phyloP scores from a whole-genome alignment of 352 stramenopile species.

The Globisporangium recalcitrans region DNA sequence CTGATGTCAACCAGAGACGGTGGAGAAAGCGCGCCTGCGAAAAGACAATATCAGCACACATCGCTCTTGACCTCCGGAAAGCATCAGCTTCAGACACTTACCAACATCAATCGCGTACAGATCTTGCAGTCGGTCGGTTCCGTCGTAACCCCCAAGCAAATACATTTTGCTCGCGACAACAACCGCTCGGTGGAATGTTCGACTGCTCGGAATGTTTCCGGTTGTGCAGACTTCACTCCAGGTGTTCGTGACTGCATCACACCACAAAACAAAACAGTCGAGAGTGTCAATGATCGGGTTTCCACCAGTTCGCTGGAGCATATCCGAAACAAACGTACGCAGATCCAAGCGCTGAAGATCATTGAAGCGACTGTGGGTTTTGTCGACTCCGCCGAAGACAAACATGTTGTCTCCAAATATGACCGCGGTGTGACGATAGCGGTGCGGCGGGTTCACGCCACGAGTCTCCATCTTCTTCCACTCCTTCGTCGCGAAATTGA shows the following conservation, averaged over 20 bases:
- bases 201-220: conserved; percentile 73
- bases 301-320: too few species aligned
- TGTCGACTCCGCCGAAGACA: conserved; percentile 88
- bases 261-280: too few species aligned
- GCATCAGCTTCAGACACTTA: neutral
- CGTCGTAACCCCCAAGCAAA: conserved; percentile 82
- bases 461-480: conserved; percentile 61
- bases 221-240: conserved; percentile 84
- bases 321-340: conserved; percentile 18
- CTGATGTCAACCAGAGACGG: conserved; percentile 71
- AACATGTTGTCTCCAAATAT: conserved; percentile 86
- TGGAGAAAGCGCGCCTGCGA: conserved; percentile 46
- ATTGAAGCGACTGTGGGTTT: conserved; percentile 84
- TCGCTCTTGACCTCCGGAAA: neutral
- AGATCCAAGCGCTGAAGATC: conserved; percentile 78
- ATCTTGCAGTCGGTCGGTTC: conserved; percentile 77
- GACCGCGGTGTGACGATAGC: conserved; percentile 83
- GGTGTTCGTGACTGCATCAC: conserved; percentile 51
- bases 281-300: too few species aligned
- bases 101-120: conserved; percentile 83
- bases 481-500: conserved; percentile 60
- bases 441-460: conserved; percentile 56
- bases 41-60: neutral
- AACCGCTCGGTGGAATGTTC: conserved; percentile 84
- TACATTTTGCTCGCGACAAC: conserved; percentile 83